Percentiles rank a stretch among this genome's conserved stretches.
Conservation (phyloP, 1,139 yeast species). For the Suhomyces chickasaworum region DNA sequence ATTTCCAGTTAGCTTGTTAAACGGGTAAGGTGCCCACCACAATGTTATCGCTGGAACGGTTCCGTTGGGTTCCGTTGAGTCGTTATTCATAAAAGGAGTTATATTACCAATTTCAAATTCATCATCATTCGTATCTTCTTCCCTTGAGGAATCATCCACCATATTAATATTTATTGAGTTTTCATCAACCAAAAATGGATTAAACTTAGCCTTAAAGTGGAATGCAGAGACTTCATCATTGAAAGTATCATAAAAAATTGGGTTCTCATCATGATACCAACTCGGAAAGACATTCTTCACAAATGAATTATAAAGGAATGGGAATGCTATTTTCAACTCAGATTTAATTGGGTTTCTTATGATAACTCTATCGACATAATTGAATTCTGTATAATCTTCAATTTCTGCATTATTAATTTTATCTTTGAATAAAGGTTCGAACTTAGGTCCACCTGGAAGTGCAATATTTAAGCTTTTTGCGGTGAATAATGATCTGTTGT, state of each 20-base stretch:
- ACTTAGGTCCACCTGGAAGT: constrained; percentile 94
- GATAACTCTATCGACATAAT: constrained; percentile 82
- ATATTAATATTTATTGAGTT: neutral
- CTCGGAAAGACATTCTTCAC: constrained; percentile 65
- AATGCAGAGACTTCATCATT: constrained; percentile 60
- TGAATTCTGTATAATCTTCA: constrained; percentile 88
- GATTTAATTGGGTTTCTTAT: constrained; percentile 75
- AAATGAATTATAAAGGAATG: constrained; percentile 78
- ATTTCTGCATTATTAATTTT: constrained; percentile 54
- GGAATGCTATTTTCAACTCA: constrained; percentile 84
- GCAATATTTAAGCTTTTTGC: constrained; percentile 88
- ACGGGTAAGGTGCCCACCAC: constrained; percentile 85
- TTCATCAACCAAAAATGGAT: constrained; percentile 37
- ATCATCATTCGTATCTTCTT: constrained; percentile 12
- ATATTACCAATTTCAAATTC: constrained; percentile 17
- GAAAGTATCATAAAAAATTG: constrained; percentile 43
- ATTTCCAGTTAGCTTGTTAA: constrained; percentile 68
- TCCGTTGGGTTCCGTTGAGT: constrained; percentile 33
- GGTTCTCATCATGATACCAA: constrained; percentile 64
- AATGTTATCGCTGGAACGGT: constrained; percentile 63
- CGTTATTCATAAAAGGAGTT: constrained; percentile 15
- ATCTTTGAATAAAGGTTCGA: constrained; percentile 82
- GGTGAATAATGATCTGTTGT: constrained; percentile 75
- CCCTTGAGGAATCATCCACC: neutral
- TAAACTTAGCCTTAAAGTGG: constrained; percentile 52